A percentile compares a stretch with the other conserved stretches of the same genome.
phyloP scores from a whole-genome alignment of 2,329 filamentous ascomycete species.

The Nannizziopsis arthrosporioides region DNA sequence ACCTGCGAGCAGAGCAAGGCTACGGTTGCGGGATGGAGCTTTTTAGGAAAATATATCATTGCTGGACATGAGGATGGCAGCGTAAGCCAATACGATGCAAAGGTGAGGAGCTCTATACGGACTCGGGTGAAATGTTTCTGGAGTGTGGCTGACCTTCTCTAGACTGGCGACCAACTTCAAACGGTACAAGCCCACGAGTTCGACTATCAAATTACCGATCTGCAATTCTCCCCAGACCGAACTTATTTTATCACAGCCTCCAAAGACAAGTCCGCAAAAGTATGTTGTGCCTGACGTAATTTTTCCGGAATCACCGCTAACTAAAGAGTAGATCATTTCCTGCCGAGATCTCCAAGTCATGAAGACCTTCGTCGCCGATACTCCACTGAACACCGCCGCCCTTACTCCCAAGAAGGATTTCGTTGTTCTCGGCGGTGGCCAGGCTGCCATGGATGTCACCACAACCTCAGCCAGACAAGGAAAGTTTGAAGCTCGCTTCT shows the following conservation, averaged over 20 bases:
- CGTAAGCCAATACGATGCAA: constrained; percentile 80
- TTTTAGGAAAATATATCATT: constrained; percentile 89
- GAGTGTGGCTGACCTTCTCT: constrained; percentile 6
- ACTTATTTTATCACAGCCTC: constrained; percentile 97
- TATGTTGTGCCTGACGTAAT: constrained; percentile 27
- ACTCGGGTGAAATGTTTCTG: not conserved
- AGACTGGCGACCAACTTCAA: constrained; percentile 69
- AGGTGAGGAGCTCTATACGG: constrained; percentile 43
- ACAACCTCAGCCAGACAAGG: constrained; percentile 87
- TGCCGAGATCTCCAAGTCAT: constrained; percentile 77
- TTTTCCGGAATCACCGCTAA: constrained; percentile 2
- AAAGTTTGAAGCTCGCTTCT: constrained; percentile 98
- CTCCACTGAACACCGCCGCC: constrained; percentile 86
- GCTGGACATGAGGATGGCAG: constrained; percentile 94
- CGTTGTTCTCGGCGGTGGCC: constrained; percentile 93
- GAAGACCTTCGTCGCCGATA: constrained; percentile 87
- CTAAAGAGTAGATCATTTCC: constrained; percentile 57
- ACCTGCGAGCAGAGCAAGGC: constrained; percentile 94
- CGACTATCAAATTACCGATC: constrained; percentile 71
- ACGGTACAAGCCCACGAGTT: constrained; percentile 78
- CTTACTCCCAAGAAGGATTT: constrained; percentile 96
- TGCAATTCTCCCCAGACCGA: constrained; percentile 87
- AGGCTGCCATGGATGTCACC: constrained; percentile 98
- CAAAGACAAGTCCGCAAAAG: constrained; percentile 95
- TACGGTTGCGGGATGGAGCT: constrained; percentile 94